Evolutionary conservation across 495 filamentous ascomycete species (phyloP).

Genomic region (Hamigera avellanea): DNA sequence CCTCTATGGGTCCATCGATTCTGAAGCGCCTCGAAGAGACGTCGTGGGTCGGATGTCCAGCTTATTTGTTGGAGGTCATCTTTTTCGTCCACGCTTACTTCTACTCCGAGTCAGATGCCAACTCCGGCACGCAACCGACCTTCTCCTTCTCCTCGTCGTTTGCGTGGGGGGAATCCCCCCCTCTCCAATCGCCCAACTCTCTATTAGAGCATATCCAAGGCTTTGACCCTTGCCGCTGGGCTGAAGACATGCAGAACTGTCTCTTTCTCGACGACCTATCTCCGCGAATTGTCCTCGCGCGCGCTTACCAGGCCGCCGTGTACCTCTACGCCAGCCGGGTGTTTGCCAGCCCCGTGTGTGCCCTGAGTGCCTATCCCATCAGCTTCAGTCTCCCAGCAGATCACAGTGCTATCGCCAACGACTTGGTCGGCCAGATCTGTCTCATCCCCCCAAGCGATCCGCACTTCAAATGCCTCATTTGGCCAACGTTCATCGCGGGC

Average conservation of each 20-base stretch:
- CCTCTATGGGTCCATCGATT: conserved; percentile 26
- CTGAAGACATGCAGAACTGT: conserved; percentile 30
- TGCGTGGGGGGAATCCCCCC: conserved; percentile 16
- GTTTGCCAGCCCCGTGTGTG: conserved; percentile 21
- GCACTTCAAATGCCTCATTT: conserved; percentile 39
- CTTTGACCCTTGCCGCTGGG: conserved; percentile 32
- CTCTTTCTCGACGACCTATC: conserved; percentile 25
- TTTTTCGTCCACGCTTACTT: conserved; percentile 35
- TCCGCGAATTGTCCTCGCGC: conserved; percentile 29
- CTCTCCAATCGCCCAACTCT: conserved; percentile 19
- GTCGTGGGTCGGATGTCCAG: conserved; percentile 36
- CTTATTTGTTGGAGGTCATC: conserved; percentile 35
- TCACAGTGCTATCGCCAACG: conserved; percentile 20
- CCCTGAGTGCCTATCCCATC: too few species aligned
- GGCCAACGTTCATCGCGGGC: conserved; percentile 37
- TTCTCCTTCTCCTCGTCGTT: conserved; percentile 15
- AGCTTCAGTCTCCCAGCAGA: conserved; percentile 21
- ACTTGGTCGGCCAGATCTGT: conserved; percentile 27
- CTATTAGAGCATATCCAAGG: conserved; percentile 32
- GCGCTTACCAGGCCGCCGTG: conserved; percentile 30
- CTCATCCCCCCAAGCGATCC: conserved; percentile 25
- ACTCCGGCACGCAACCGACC: conserved; percentile 14
- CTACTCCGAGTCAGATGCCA: conserved; percentile 20
- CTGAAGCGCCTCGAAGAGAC: conserved; percentile 37
- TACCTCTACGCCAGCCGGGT: conserved; percentile 36